Evolutionary conservation across 176 grass and related monocot genomes (phyloP).

Genomic region (Aegilops umbellulata): DNA sequence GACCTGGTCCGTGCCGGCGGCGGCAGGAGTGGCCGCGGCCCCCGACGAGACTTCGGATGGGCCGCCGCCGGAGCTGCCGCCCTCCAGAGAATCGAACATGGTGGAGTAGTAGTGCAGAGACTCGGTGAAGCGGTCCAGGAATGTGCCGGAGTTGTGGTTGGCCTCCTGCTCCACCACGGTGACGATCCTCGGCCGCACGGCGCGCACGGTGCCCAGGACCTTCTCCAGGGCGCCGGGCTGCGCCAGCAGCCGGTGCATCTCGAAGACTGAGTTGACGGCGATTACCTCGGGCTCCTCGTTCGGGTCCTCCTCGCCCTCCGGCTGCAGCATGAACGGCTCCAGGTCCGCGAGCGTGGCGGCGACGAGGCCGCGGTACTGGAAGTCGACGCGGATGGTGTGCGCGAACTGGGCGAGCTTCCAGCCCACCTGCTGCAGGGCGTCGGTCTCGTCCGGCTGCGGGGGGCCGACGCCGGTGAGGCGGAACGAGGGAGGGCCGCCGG

Average conservation of each 20-base stretch:
- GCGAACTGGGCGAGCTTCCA: constrained; percentile 87
- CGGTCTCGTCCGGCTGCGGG: constrained; percentile 74
- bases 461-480: constrained; percentile 83
- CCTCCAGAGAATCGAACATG: constrained; percentile 96
- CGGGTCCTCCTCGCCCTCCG: constrained; percentile 26
- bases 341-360: constrained; percentile 77
- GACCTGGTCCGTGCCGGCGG: constrained; percentile 47
- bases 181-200: constrained; percentile 73
- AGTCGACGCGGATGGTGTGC: constrained; percentile 75
- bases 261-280: constrained; percentile 83
- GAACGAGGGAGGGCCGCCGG: constrained; percentile 73
- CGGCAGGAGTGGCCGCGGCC: background rate
- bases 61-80: constrained; percentile 47
- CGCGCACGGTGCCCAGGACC: constrained; percentile 67
- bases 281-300: constrained; percentile 69
- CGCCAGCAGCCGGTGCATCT: constrained; percentile 77
- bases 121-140: constrained; percentile 89
- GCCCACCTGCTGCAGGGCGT: constrained; percentile 82
- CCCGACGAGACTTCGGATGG: constrained; percentile 28
- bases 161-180: constrained; percentile 94
- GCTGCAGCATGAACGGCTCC: constrained; percentile 75
- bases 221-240: constrained; percentile 77
- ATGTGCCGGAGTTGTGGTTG: constrained; percentile 73
- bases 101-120: constrained; percentile 95
- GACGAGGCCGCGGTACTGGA: constrained; percentile 81